A percentile compares a stretch with the other conserved stretches of the same genome.
phyloP scores from a whole-genome alignment of 2,329 filamentous ascomycete species.

The Elsinoe ampelina region DNA sequence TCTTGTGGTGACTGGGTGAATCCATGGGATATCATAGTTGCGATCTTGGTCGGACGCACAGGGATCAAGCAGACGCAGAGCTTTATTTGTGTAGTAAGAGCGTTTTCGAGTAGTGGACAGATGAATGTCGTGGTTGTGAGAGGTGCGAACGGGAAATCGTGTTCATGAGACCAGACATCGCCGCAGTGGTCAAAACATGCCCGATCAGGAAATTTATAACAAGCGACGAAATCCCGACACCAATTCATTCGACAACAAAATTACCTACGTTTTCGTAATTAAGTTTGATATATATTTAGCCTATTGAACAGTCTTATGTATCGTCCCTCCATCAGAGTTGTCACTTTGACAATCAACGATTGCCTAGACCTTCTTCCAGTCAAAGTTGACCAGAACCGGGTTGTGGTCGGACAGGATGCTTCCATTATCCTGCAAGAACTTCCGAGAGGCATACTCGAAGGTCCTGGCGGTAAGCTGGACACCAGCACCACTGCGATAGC shows the following conservation, averaged over 20 bases:
- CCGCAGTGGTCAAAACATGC: background rate
- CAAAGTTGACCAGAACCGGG: slow-evolving; percentile 49
- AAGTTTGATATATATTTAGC: too few species aligned
- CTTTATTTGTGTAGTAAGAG: too few species aligned
- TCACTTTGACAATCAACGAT: too few species aligned
- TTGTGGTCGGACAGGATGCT: slow-evolving; percentile 56
- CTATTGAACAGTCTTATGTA: too few species aligned
- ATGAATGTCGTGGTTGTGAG: too few species aligned
- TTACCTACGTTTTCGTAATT: too few species aligned
- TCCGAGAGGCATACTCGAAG: slow-evolving; percentile 47
- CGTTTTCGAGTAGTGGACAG: too few species aligned
- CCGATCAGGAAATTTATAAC: background rate
- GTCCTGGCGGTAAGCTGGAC: slow-evolving; percentile 39
- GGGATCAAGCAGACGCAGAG: too few species aligned
- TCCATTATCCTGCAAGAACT: slow-evolving; percentile 50
- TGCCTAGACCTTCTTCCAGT: slow-evolving; percentile 7
- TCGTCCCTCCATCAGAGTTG: too few species aligned
- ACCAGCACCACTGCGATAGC: slow-evolving; percentile 19
- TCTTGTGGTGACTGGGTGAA: background rate
- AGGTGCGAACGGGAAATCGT: too few species aligned
- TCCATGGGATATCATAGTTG: slow-evolving; percentile 11
- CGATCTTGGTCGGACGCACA: background rate
- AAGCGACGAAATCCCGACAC: background rate
- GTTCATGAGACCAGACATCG: too few species aligned
- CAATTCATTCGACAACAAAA: background rate